These are phyloP conservation scores for Ceratocystis alfenasii DNA, from an alignment of 2,329 filamentous ascomycete genomes.

Conservation along the genomic window DNA sequence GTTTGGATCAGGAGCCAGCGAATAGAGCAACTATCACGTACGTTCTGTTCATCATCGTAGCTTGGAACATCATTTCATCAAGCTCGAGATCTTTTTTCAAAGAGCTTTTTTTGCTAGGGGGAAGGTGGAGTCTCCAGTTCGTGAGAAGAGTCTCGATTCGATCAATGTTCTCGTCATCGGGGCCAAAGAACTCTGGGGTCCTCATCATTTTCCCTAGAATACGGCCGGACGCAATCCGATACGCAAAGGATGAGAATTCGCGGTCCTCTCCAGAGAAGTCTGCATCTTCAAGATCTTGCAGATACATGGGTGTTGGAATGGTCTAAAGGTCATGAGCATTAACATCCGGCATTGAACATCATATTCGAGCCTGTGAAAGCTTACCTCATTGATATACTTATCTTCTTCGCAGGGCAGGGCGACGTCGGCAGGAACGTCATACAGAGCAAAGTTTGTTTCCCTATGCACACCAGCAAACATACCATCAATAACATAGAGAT, in stretches of 20 bases:
- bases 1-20: background rate
- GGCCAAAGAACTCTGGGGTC: slow-evolving; percentile 39
- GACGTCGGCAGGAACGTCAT: slow-evolving; percentile 54
- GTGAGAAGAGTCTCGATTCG: slow-evolving; percentile 43
- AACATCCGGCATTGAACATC: background rate
- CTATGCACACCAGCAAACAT: slow-evolving; percentile 72
- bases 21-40: slow-evolving; percentile 27
- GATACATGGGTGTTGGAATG: slow-evolving; percentile 47
- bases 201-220: slow-evolving; percentile 67
- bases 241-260: slow-evolving; percentile 72
- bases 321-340: slow-evolving; percentile 31
- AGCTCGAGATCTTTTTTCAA: slow-evolving; percentile 57
- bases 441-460: slow-evolving; percentile 57
- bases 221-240: slow-evolving; percentile 68
- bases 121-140: slow-evolving; percentile 73
- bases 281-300: slow-evolving; percentile 64
- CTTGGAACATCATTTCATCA: slow-evolving; percentile 88
- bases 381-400: slow-evolving; percentile 51
- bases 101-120: slow-evolving; percentile 56
- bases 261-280: slow-evolving; percentile 60
- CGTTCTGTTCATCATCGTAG: slow-evolving; percentile 62
- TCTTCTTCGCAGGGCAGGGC: slow-evolving; percentile 71
- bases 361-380: slow-evolving; percentile 24
- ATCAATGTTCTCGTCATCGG: slow-evolving; percentile 42
- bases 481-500: slow-evolving; percentile 64